Evolutionary conservation across 305 asterid species (phyloP).

Genomic region (Salvia sclarea): DNA sequence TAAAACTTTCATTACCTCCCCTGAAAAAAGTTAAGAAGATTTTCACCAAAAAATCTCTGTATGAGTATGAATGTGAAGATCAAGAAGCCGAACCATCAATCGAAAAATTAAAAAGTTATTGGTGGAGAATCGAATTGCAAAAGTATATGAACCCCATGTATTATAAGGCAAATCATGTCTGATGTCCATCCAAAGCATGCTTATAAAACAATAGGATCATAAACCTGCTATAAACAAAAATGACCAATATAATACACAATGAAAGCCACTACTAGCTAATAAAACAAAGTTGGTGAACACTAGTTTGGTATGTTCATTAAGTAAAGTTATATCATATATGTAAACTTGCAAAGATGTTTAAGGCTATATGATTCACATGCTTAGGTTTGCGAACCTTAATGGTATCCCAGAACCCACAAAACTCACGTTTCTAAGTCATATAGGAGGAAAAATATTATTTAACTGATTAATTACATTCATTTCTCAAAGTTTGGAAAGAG

Average conservation of each 20-base stretch:
- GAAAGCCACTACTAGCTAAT: slow-evolving; percentile 6
- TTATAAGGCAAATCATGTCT: slow-evolving; percentile 4
- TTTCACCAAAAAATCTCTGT: slow-evolving; percentile 11
- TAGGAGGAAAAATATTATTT: slow-evolving; percentile 3
- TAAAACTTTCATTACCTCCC: background rate
- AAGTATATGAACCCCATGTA: background rate
- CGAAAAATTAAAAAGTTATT: background rate
- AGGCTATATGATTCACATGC: background rate
- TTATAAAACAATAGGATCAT: background rate
- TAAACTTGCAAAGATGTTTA: background rate
- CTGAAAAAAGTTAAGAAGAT: background rate
- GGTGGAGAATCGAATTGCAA: background rate
- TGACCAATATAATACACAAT: background rate
- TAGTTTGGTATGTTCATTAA: background rate
- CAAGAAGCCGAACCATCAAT: slow-evolving; percentile 18
- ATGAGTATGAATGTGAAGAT: slow-evolving; percentile 9
- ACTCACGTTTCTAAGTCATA: background rate
- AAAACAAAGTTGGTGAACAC: background rate
- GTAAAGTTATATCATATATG: background rate
- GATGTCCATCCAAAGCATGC: slow-evolving; percentile 8
- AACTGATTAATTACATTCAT: slow-evolving; percentile 1
- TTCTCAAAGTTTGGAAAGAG: slow-evolving; percentile 12
- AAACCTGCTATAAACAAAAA: background rate
- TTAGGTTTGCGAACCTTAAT: slow-evolving; percentile 6
- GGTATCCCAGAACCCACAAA: background rate